Evolutionary conservation across 2,329 filamentous ascomycete species (phyloP), one percentile per base, ranked within the genome.

Genomic region (Xylariomycetidae sp.): DNA sequence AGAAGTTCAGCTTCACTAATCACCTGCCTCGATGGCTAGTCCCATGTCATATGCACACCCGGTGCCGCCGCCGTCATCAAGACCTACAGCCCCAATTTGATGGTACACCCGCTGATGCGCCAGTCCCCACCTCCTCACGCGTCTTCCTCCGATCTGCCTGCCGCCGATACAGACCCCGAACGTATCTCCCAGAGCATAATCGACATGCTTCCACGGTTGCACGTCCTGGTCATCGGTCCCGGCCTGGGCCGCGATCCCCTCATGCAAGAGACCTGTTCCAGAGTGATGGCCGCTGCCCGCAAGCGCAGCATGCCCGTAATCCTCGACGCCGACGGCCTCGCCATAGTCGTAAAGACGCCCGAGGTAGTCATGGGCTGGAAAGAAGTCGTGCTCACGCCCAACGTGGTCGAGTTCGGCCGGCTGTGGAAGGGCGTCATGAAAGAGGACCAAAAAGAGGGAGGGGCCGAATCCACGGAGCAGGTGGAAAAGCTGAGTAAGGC

Each of bases 31-130:
- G n/a, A n/a, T n/a, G n/a, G 34, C 18, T 34, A 88, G 88, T 88
- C 83, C 44, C 90, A 96, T 65, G 84, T 98, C 42, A 94, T 98
- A 55, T 98, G 92, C 69, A 94, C 94, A 40, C 88, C 86, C 8
- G 83, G 77, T 34, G 92, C 92, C 3, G 88, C 75, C 29, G 72
- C 78, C 53, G 89, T 96, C 23, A 95, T 98, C 65, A 98, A 98
- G 69, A 87, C 88, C 4, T 98, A 97, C 67, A 96, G 89, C 14
- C 92, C 92, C 3, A 96, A 97, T 59, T 72, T 98, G 17, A 98
- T 98, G 90, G 92, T 98, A 9, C 92, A 97, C 61, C 92, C 92
- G 1, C 77, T 96, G 47, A 90, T 98, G 79, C 85, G 88, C 18
- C 87, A 92, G 61, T 77, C 79, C 28, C 54, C 62, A 9, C 37